Percentiles rank a stretch among this genome's conserved stretches.
phyloP scores from a whole-genome alignment of 805 yeast species.

The Ogataea corticis region DNA sequence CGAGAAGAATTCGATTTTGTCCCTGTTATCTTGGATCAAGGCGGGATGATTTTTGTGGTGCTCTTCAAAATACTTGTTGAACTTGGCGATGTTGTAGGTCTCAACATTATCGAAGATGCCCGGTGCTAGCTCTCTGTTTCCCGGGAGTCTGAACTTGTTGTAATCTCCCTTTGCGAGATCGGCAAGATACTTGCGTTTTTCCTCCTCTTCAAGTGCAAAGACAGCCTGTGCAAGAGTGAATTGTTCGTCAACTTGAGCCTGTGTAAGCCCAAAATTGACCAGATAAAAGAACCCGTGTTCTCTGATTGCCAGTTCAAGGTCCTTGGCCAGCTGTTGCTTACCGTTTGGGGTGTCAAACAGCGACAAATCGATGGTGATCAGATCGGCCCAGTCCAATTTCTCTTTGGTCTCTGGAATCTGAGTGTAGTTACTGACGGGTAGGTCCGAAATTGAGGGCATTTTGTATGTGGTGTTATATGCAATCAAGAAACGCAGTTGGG shows the following conservation, averaged over 20 bases:
- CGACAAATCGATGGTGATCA: conserved; percentile 31
- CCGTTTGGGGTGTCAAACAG: conserved; percentile 32
- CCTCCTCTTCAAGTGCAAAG: conserved; percentile 31
- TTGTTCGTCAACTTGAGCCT: conserved; percentile 29
- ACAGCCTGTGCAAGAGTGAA: conserved; percentile 34
- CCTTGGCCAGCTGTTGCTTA: conserved; percentile 31
- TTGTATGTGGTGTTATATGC: neutral
- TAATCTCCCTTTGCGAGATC: conserved; percentile 35
- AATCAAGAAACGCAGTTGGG: neutral
- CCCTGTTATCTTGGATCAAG: conserved; percentile 7
- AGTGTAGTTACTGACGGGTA: conserved; percentile 8
- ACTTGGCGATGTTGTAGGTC: conserved; percentile 36
- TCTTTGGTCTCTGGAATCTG: conserved; percentile 28
- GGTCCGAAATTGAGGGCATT: conserved; percentile 7
- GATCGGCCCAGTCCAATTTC: conserved; percentile 36
- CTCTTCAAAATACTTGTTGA: conserved; percentile 24
- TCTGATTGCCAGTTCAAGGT: conserved; percentile 31
- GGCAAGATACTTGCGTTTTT: conserved; percentile 29
- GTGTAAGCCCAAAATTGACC: conserved; percentile 28
- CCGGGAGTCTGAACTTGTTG: conserved; percentile 36
- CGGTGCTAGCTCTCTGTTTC: conserved; percentile 34
- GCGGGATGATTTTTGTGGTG: conserved; percentile 16
- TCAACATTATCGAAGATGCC: conserved; percentile 35
- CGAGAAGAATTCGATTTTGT: conserved; percentile 8
- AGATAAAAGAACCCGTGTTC: conserved; percentile 38